Conservation (phyloP, 495 filamentous ascomycete genomes). For the Tuber borchii region DNA sequence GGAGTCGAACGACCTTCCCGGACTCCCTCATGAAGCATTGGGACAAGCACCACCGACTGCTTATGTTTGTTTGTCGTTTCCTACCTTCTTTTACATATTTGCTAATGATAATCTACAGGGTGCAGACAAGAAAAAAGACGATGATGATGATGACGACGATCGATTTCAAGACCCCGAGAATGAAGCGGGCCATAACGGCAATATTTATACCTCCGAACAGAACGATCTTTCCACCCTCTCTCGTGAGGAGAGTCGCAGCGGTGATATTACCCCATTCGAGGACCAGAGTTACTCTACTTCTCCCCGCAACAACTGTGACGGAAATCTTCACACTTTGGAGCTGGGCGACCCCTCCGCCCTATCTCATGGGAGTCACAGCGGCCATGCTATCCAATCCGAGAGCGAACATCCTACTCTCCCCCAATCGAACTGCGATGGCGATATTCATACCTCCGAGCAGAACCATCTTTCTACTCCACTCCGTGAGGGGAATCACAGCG, state of each 20-base stretch:
- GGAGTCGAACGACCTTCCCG: neutral
- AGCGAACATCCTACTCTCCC: neutral
- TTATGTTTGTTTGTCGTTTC: slow-evolving; percentile 46
- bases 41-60: slow-evolving; percentile 73
- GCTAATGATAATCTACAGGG: slow-evolving; percentile 44
- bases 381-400: neutral
- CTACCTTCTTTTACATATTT: neutral
- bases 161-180: slow-evolving; percentile 95
- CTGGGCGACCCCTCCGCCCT: neutral
- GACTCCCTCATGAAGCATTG: slow-evolving; percentile 48
- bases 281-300: neutral
- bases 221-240: neutral
- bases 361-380: neutral
- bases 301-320: neutral
- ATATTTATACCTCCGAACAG: neutral
- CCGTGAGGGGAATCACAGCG: neutral
- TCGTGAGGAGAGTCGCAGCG: neutral
- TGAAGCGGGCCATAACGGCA: slow-evolving; percentile 46
- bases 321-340: neutral
- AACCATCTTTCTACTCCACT: neutral
- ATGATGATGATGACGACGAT: slow-evolving; percentile 72
- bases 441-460: neutral
- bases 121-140: slow-evolving; percentile 69
- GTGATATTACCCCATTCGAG: neutral
- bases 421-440: neutral